These are phyloP conservation scores for Akanthomyces lecanii DNA, from an alignment of 2,329 filamentous ascomycete species.

Conservation along the genomic window DNA sequence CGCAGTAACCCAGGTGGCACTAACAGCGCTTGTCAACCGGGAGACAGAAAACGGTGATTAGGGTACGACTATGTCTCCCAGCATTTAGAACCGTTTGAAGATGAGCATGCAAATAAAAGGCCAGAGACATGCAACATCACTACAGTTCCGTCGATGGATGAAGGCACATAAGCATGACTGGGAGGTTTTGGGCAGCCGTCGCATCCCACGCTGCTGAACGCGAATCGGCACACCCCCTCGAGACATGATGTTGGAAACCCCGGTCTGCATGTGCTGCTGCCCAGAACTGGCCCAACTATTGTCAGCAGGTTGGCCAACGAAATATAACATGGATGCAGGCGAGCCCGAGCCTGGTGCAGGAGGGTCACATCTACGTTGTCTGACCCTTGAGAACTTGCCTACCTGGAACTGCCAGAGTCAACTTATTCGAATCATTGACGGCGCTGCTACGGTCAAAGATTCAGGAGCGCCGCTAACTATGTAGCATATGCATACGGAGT, in stretches of 20 bases:
- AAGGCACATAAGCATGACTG: background rate
- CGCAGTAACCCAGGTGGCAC: slow-evolving; percentile 5
- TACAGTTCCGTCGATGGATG: background rate
- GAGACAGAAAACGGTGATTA: background rate
- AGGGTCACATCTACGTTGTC: background rate
- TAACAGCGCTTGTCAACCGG: slow-evolving; percentile 8
- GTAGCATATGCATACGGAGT: no score
- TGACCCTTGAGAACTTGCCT: background rate
- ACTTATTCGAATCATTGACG: background rate
- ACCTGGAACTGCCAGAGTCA: background rate
- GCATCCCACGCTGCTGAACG: background rate
- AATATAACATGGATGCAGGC: background rate
- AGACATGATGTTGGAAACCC: background rate
- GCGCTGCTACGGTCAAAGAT: background rate
- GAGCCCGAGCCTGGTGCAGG: background rate
- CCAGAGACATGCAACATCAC: background rate
- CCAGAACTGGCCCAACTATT: background rate
- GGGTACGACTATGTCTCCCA: background rate
- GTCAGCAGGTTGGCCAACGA: background rate
- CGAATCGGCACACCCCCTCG: slow-evolving; percentile 6
- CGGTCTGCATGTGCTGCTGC: slow-evolving; percentile 1
- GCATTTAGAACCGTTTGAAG: background rate
- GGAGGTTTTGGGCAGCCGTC: slow-evolving; percentile 8
- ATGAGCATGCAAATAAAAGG: background rate
- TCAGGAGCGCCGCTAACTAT: background rate